Evolutionary conservation across 2,329 filamentous ascomycete species (phyloP).

Genomic region (Aspergillus tanneri): DNA sequence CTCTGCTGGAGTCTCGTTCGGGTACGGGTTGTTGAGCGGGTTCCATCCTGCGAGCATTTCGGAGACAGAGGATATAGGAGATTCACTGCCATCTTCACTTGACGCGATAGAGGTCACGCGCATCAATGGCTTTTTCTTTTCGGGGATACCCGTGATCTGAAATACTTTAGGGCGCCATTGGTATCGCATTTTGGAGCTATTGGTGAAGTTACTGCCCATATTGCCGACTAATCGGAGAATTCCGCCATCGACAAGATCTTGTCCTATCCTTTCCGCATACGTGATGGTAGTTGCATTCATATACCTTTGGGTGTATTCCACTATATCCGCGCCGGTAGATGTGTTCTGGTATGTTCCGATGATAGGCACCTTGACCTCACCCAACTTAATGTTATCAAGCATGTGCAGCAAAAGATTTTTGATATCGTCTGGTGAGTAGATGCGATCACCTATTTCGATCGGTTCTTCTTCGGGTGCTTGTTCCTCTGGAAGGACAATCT

Average conservation of each 20-base stretch:
- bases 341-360: slow-evolving; percentile 93
- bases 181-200: slow-evolving; percentile 96
- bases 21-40: slow-evolving; percentile 80
- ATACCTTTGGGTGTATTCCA: slow-evolving; percentile 88
- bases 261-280: slow-evolving; percentile 90
- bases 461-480: slow-evolving; percentile 73
- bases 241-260: slow-evolving; percentile 82
- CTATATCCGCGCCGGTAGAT: slow-evolving; percentile 86
- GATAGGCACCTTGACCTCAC: slow-evolving; percentile 92
- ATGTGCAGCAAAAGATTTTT: slow-evolving; percentile 88
- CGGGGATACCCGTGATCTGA: slow-evolving; percentile 79
- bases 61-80: slow-evolving; percentile 77
- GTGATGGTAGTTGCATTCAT: slow-evolving; percentile 81
- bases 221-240: slow-evolving; percentile 90
- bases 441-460: slow-evolving; percentile 86
- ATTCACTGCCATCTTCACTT: slow-evolving; percentile 64
- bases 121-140: slow-evolving; percentile 73
- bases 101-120: slow-evolving; percentile 73
- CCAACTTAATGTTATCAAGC: slow-evolving; percentile 79
- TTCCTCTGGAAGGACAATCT: slow-evolving; percentile 80
- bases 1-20: slow-evolving; percentile 90
- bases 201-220: slow-evolving; percentile 92
- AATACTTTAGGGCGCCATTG: slow-evolving; percentile 95
- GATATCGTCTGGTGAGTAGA: slow-evolving; percentile 79
- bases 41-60: slow-evolving; percentile 94